These are phyloP conservation scores for Annulohypoxylon nitens DNA, from an alignment of 495 filamentous ascomycete genomes.

Conservation along the genomic window DNA sequence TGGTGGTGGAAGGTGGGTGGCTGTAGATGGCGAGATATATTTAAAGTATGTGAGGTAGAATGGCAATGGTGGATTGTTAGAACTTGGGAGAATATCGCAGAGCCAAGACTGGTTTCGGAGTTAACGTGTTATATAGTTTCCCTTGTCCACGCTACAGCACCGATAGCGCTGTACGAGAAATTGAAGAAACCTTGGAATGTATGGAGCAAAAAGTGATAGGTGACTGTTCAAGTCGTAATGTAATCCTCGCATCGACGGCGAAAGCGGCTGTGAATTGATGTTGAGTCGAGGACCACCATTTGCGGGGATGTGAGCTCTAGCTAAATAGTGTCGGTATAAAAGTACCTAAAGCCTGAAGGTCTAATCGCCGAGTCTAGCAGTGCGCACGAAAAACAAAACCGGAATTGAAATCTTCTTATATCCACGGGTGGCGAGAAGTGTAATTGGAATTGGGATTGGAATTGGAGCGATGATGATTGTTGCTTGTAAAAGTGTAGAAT, in stretches of 20 bases:
- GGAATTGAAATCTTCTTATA: constrained; percentile 16
- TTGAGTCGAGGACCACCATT: constrained; percentile 35
- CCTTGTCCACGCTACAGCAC: constrained; percentile 28
- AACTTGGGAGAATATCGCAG: constrained; percentile 40
- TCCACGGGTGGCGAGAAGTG: constrained; percentile 25
- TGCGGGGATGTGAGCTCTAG: constrained; percentile 16
- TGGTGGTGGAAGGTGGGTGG: background rate
- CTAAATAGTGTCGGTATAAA: constrained; percentile 18
- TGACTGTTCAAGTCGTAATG: constrained; percentile 20
- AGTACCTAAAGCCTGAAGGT: constrained; percentile 3
- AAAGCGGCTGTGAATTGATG: constrained; percentile 11
- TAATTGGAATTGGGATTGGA: background rate
- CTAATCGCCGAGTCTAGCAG: constrained; percentile 32
- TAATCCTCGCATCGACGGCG: constrained; percentile 29
- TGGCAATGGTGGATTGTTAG: constrained; percentile 17
- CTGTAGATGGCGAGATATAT: constrained; percentile 30
- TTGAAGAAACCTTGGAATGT: constrained; percentile 14
- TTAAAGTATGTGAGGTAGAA: background rate
- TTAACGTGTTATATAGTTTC: constrained; percentile 32
- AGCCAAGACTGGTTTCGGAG: constrained; percentile 38
- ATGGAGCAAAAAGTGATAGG: background rate
- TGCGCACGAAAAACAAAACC: constrained; percentile 15
- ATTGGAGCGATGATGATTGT: too few species aligned
- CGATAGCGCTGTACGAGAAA: constrained; percentile 18
- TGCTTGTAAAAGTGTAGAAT: too few species aligned